These are phyloP conservation scores for Sclerotinia borealis DNA, from an alignment of 2,329 filamentous ascomycete species.

Conservation along the genomic window DNA sequence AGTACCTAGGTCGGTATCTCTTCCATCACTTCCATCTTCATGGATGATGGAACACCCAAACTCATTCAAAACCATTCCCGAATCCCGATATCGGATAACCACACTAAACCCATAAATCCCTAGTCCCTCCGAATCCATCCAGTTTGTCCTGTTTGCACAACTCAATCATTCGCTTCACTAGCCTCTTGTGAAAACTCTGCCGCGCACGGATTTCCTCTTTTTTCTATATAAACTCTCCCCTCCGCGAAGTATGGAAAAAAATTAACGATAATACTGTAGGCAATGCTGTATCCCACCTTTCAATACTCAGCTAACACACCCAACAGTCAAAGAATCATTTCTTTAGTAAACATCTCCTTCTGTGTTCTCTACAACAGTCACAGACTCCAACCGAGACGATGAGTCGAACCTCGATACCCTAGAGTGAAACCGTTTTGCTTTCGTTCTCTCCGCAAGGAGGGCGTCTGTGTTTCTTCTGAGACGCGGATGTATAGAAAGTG, in stretches of 20 bases:
- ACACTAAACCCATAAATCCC: no score
- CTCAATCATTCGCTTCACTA: background rate
- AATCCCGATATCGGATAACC: no score
- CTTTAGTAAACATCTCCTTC: slow-evolving; percentile 92
- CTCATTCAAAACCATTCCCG: no score
- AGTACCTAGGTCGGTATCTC: no score
- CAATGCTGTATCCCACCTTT: background rate
- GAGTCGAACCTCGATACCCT: slow-evolving; percentile 82
- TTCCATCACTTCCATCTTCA: no score
- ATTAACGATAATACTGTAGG: slow-evolving; percentile 11
- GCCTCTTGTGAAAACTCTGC: background rate
- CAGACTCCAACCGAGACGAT: slow-evolving; percentile 95
- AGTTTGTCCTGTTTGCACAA: background rate
- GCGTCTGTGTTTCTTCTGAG: background rate
- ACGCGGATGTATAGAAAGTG: slow-evolving; percentile 68
- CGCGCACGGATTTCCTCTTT: slow-evolving; percentile 4
- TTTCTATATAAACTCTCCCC: no score
- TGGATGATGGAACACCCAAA: no score
- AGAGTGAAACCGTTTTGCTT: slow-evolving; percentile 70
- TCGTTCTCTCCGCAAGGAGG: slow-evolving; percentile 42
- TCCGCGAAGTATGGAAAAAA: no score
- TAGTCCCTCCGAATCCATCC: background rate
- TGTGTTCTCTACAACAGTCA: slow-evolving; percentile 90
- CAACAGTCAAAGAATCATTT: slow-evolving; percentile 44
- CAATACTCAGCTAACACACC: background rate